A percentile compares a stretch with the other conserved stretches of the same genome.
phyloP scores from a whole-genome alignment of 2,329 filamentous ascomycete genomes.

The Colletotrichum australisinense region DNA sequence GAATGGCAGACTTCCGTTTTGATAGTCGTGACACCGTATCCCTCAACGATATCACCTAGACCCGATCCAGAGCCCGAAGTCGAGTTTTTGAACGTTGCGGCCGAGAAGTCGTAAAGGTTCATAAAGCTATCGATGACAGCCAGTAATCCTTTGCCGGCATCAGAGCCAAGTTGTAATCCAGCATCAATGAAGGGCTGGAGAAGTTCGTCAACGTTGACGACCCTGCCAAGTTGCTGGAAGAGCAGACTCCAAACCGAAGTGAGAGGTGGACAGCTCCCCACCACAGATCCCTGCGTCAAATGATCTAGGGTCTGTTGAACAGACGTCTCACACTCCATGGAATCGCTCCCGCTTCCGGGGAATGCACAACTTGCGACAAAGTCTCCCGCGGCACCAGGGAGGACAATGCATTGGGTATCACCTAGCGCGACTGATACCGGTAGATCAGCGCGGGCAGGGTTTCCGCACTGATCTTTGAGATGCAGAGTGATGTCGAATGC shows the following conservation, averaged over 20 bases:
- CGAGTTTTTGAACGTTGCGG: conserved; percentile 40
- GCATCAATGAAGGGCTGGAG: conserved; percentile 26
- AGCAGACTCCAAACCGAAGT: conserved; percentile 45
- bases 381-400: conserved; percentile 18
- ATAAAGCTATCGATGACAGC: conserved; percentile 22
- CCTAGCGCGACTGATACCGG: conserved; percentile 47
- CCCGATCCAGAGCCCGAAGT: conserved; percentile 40
- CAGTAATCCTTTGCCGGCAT: background rate
- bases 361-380: conserved; percentile 47
- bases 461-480: conserved; percentile 49
- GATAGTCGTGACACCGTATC: conserved; percentile 46
- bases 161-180: background rate
- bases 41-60: conserved; percentile 45
- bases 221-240: conserved; percentile 44
- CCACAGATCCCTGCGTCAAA: conserved; percentile 48
- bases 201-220: conserved; percentile 13
- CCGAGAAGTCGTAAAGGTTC: conserved; percentile 41
- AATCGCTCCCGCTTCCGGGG: conserved; percentile 44
- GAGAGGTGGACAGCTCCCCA: conserved; percentile 48
- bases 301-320: conserved; percentile 48
- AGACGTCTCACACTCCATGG: conserved; percentile 44
- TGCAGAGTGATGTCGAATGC: conserved; percentile 47
- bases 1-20: conserved; percentile 48
- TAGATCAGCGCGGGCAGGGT: conserved; percentile 41
- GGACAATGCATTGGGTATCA: conserved; percentile 42